Evolutionary conservation across 176 grass and related monocot species (phyloP), one percentile per base, ranked within the genome.

Genomic region (Thalia dealbata): DNA sequence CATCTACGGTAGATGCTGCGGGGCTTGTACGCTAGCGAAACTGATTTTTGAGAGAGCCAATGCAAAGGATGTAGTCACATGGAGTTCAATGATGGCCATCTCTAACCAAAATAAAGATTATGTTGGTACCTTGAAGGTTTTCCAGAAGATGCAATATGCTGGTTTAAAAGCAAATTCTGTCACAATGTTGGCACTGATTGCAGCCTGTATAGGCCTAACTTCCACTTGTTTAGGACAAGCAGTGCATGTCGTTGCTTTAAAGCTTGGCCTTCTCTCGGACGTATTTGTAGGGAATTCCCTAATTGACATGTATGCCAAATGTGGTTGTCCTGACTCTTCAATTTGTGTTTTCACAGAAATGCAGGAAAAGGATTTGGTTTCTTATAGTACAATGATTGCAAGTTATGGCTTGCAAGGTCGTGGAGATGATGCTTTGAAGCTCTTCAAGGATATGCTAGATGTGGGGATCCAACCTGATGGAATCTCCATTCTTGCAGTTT

Each of bases 261-360:
- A 75, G 56, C 62, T 16, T 61, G 58, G 38, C 11, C 21, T 75
- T 63, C 27, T 75, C 56, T 62, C 73, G 16, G 56, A 75, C 5
- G 18, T 56, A 27, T 46, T 15, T 63, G 56, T 61, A 7, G 22
- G 56, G 13, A 75, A 75, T 75, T 75, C 56, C 61, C 73, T 75
- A 55, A 29, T 62, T 15, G 73, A 75, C 7, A 63, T 75, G 73
- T 75, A 75, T 60, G 6, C 73, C 23, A 75, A 75, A 75, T 61
- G 35, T 61, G 73, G 73, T 24, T 75, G 73, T n/a, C 73, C 46
- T 26, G 21, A 62, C 14, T 75, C 50, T 26, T 75, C 73, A 24
- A 45, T 75, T 44, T 10, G n/a, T 18, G 48, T 46, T 7, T 75
- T 75, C 22, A 0, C 32, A 27, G 73, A 75, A 38, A 61, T 75